Conservation (phyloP, 805 yeast species). For the Saturnispora dispora region DNA sequence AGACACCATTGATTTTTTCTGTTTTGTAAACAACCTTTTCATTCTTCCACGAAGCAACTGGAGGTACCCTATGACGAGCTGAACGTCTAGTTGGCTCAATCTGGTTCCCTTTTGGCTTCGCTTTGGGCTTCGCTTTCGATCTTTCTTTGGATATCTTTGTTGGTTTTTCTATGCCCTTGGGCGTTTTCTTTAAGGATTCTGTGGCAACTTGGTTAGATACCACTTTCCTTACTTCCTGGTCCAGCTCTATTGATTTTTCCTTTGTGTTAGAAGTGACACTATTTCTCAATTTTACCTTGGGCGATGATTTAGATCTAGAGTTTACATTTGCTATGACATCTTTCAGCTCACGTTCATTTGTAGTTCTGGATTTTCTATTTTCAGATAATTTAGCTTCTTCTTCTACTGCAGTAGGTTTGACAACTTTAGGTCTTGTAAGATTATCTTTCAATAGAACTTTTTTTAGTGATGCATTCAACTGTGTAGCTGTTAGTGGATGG, state of each 20-base stretch:
- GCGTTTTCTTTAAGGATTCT: not conserved
- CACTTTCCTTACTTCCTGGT: not conserved
- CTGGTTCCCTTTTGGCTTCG: slow-evolving; percentile 1
- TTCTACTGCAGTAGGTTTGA: not conserved
- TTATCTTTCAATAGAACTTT: not conserved
- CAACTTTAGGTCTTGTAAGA: not conserved
- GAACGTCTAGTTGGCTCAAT: slow-evolving; percentile 47
- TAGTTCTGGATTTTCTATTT: not conserved
- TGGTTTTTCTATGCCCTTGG: not conserved
- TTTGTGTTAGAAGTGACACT: not conserved
- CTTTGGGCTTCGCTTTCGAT: slow-evolving; percentile 12
- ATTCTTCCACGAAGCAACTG: slow-evolving; percentile 78
- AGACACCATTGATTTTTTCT: slow-evolving; percentile 35
- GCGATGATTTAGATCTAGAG: not conserved
- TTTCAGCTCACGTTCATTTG: not conserved
- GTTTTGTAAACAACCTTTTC: slow-evolving; percentile 58
- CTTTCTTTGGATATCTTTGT: not conserved
- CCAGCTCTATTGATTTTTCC: not conserved
- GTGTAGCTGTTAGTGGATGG: not conserved
- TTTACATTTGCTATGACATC: not conserved
- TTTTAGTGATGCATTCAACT: not conserved
- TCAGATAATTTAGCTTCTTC: not conserved
- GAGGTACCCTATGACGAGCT: slow-evolving; percentile 53
- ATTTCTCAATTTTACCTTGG: not conserved
- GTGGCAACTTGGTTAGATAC: not conserved